A percentile compares a stretch with the other conserved stretches of the same genome.
These are phyloP conservation scores for Helichrysum umbraculigerum DNA, from an alignment of 129 eudicot genomes.

Conservation along the genomic window DNA sequence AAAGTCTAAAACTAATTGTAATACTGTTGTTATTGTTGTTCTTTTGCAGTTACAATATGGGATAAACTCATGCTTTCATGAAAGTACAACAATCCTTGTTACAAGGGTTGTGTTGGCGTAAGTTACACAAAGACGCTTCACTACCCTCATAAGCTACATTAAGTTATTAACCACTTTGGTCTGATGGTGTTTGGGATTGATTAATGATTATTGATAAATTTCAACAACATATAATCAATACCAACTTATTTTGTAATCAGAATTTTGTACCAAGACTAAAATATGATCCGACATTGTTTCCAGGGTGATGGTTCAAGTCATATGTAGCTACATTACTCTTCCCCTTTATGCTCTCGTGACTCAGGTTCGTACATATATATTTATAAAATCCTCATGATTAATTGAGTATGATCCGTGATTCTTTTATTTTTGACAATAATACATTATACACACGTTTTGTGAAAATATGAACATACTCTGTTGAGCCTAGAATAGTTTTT, in stretches of 20 bases:
- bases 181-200: not conserved
- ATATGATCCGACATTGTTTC: not conserved
- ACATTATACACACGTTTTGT: not conserved
- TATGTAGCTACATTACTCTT: slow-evolving; percentile 58
- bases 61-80: slow-evolving; percentile 48
- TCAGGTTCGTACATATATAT: slow-evolving; percentile 31
- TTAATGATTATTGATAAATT: too few relatives aligned
- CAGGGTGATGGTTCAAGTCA: slow-evolving; percentile 47
- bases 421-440: not conserved
- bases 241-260: not conserved
- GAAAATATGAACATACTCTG: not conserved
- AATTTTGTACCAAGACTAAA: not conserved
- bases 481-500: not conserved
- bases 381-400: not conserved
- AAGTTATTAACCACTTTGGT: not conserved
- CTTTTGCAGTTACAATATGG: slow-evolving; percentile 47
- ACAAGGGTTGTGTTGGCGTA: slow-evolving; percentile 49
- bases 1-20: too few relatives aligned
- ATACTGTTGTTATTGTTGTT: not conserved
- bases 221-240: too few relatives aligned
- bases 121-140: slow-evolving; percentile 18
- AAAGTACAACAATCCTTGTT: slow-evolving; percentile 32
- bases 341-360: slow-evolving; percentile 57
- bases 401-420: not conserved
- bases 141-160: slow-evolving; percentile 1